Percentiles rank a stretch among this genome's conserved stretches.
phyloP scores from a whole-genome alignment of 2,329 filamentous ascomycete species.

The Pezicula neosporulosa region DNA sequence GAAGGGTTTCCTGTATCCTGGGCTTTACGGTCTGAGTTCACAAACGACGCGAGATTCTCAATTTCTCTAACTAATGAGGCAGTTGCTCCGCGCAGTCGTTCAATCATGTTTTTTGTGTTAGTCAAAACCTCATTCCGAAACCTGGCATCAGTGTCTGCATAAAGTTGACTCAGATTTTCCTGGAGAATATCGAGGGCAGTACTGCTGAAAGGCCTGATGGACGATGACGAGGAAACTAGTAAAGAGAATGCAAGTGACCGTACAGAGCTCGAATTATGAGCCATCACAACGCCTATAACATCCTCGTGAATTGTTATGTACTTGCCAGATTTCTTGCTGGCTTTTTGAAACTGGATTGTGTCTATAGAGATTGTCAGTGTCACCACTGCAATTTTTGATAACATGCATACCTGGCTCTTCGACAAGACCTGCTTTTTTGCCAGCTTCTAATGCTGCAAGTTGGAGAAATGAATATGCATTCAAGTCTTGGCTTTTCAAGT shows the following conservation, averaged over 20 bases:
- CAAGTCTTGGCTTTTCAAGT: constrained; percentile 40
- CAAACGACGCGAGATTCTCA: constrained; percentile 12
- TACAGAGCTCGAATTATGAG: constrained; percentile 58
- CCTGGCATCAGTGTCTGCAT: constrained; percentile 83
- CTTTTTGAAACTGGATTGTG: constrained; percentile 32
- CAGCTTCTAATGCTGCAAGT: constrained; percentile 65
- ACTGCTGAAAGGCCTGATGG: constrained; percentile 67
- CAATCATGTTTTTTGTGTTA: constrained; percentile 71
- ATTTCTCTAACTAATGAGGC: constrained; percentile 45
- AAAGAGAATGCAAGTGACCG: constrained; percentile 80
- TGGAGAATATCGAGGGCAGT: constrained; percentile 60
- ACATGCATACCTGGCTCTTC: constrained; percentile 56
- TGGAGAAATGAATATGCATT: constrained; percentile 56
- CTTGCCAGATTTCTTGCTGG: constrained; percentile 26
- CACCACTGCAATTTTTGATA: constrained; percentile 5
- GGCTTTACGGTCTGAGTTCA: constrained; percentile 17
- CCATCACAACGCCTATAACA: constrained; percentile 49
- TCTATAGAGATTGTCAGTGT: constrained; percentile 12
- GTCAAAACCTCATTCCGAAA: constrained; percentile 78
- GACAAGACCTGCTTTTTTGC: constrained; percentile 67
- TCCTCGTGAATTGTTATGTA: constrained; percentile 34
- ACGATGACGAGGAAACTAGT: constrained; percentile 70
- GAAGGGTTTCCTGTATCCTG: background rate
- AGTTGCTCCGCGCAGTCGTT: constrained; percentile 67
- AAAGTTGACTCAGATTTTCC: constrained; percentile 64